Base-by-base conservation (phyloP, 2,329 filamentous ascomycete genomes). In the Orbilia brochopaga region DNA sequence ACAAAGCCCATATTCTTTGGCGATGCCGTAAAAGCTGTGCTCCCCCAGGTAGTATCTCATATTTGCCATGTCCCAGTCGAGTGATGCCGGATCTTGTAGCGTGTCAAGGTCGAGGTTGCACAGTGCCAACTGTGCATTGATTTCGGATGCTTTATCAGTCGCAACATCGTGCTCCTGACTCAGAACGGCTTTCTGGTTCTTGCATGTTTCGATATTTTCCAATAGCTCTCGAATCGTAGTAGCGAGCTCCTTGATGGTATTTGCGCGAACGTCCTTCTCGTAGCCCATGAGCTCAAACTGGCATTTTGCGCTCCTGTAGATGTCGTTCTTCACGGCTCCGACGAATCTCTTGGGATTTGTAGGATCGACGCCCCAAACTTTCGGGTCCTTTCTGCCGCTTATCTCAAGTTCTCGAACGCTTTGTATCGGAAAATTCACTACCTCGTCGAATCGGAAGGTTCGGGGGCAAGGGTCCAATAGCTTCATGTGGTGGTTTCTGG, bases 1-100 rank as follows among this genome's bases (percentile, higher is more conserved):
- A 27, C 52, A 55, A 55, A 55, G 52, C 15, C 24, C 30, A 27
- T 55, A 55, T 19, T 55, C 52, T 23, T 55, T n/a, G 17, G 30
- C 15, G 30, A 55, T 55, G n/a, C 52, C 52, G 7, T 55, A 55
- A n/a, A 55, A 7, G 24, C 21, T 40, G 37, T 55, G 52, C 52
- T 23, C 52, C 13, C 21, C 11, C 19, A 55, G 30, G 21, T 55
- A 19, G 7, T 1, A 7, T 37, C 21, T 55, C 52, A 37, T 55
- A 15, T 40, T 8, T 21, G 3, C 13, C 52, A 55, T 55, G 37
- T 40, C 13, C 52, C 52, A 55, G 21, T 3, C 15, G 15, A 55
- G 52, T 11, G 52, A 55, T 35, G 24, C 52, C 5, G 52, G 27
- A 17, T 55, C n/a, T 17, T 55, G 15, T 7, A 55, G 52, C 8